Evolutionary conservation across 176 grass and related monocot species (phyloP).

Genomic region (Raddia distichophylla): DNA sequence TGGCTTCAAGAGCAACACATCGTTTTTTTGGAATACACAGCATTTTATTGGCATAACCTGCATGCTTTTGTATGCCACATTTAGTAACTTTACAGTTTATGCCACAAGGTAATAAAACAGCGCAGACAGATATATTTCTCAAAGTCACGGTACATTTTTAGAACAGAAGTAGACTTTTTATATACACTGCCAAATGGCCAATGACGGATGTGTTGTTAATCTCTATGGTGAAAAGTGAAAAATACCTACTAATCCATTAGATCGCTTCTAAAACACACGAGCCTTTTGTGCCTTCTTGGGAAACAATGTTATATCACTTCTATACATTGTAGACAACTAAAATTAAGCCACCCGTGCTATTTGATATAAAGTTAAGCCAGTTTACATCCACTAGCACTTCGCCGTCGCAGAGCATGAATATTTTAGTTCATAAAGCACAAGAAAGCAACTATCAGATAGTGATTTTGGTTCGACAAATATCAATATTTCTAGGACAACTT

Average conservation of each 20-base stretch:
- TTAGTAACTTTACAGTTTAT: background rate
- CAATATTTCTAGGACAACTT: slow-evolving; percentile 25
- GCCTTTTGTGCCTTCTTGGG: too few species aligned
- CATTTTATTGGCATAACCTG: slow-evolving; percentile 7
- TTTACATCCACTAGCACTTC: background rate
- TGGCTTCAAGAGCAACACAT: background rate
- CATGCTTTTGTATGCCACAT: background rate
- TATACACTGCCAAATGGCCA: background rate
- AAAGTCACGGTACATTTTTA: background rate
- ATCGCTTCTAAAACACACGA: background rate
- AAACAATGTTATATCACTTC: background rate
- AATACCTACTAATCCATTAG: slow-evolving; percentile 2
- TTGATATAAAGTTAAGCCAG: background rate
- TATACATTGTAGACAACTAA: background rate
- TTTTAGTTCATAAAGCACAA: background rate
- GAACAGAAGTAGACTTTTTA: background rate
- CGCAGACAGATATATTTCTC: background rate
- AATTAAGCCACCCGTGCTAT: background rate
- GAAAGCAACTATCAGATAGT: slow-evolving; percentile 4
- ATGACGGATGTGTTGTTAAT: background rate
- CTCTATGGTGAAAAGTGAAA: background rate
- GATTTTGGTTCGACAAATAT: background rate
- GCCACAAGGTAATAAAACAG: background rate
- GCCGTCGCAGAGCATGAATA: background rate
- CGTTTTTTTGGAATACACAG: background rate